A percentile compares a stretch with the other conserved stretches of the same genome.
phyloP scores from a whole-genome alignment of 2,329 filamentous ascomycete genomes.

The Eutypella sp. region DNA sequence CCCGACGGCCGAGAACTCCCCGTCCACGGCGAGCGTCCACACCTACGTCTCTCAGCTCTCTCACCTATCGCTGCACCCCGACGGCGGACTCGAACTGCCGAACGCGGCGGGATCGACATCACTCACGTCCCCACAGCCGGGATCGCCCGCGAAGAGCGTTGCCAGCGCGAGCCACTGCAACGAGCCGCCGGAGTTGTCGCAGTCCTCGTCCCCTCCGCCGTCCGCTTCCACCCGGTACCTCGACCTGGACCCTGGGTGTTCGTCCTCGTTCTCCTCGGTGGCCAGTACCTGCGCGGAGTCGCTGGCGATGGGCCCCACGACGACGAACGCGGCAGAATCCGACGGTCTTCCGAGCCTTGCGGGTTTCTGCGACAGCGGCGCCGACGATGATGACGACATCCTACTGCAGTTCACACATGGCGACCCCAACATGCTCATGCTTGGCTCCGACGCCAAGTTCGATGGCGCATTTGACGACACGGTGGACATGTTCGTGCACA shows the following conservation, averaged over 20 bases:
- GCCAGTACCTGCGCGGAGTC: too few species aligned
- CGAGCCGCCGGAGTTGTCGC: constrained; percentile 56
- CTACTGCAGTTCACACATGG: constrained; percentile 39
- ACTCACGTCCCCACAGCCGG: constrained; percentile 12
- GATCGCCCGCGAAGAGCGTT: constrained; percentile 36
- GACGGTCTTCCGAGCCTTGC: constrained; percentile 21
- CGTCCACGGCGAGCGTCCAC: constrained; percentile 22
- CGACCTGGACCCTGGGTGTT: constrained; percentile 39
- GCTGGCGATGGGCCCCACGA: too few species aligned
- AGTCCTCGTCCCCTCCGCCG: constrained; percentile 52
- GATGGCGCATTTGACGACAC: constrained; percentile 47
- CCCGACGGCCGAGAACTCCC: constrained; percentile 6
- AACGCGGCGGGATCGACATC: constrained; percentile 4
- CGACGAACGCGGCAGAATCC: constrained; percentile 26
- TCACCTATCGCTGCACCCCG: constrained; percentile 28
- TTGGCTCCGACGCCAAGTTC: constrained; percentile 40
- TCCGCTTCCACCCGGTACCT: constrained; percentile 39
- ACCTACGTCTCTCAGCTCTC: constrained; percentile 41
- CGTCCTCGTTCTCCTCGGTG: too few species aligned
- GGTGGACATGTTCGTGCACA: constrained; percentile 47
- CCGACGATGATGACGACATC: constrained; percentile 44
- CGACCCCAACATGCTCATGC: constrained; percentile 44
- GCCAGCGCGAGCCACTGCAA: constrained; percentile 49
- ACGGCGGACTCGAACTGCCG: constrained; percentile 40
- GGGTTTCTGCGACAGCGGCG: constrained; percentile 25